Evolutionary conservation across 1,284 basidiomycete genomes (phyloP), one percentile per base, ranked within the genome.

Genomic region (Sphagnurus paluster): DNA sequence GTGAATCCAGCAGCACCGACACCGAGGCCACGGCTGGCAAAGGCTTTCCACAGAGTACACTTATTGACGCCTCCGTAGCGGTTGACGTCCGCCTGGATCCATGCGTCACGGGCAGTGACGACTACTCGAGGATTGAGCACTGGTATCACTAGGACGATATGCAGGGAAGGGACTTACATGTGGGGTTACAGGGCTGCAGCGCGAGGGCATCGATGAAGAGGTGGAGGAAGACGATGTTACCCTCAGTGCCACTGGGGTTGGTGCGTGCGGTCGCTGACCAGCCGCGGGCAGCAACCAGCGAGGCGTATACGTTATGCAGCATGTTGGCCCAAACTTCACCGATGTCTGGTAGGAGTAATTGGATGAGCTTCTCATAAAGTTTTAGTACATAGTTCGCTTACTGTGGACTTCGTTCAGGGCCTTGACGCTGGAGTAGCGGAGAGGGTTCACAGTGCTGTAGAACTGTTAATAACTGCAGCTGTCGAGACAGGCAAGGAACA

Each of bases 41-140:
- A 79, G 6, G 65, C 69, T 11, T 56, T 66, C 74, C 74, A 77
- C 34, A 79, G 54, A 14, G 66, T 48, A 53, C 75, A 77, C 46
- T 56, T 62, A 61, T 78, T 73, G 10, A 64, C 67, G 35, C 75
- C 75, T 2, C 23, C 56, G 55, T 66, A 77, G 25, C 74, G 59
- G 61, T 77, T 76, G n/a, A 56, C 59, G 54, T 78, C 77, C 17
- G 76, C 75, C 54, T 77, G 75, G 44, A 78, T 71, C 70, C 72
- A 76, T 5, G 74, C 74, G 48, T 72, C 66, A 49, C 76, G 73
- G 1, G 72, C 62, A 39, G 48, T 34, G 5, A 63, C 42, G 47
- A 67, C 65, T 66, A 30, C 4, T n/a, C n/a, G 33, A 37, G 23
- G 17, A 14, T 42, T 9, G 14, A 25, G 13, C n/a, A 32, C 25